A percentile compares a stretch with the other conserved stretches of the same genome.
phyloP scores from a whole-genome alignment of 1,284 basidiomycete genomes.

The Gomphus bonarii region DNA sequence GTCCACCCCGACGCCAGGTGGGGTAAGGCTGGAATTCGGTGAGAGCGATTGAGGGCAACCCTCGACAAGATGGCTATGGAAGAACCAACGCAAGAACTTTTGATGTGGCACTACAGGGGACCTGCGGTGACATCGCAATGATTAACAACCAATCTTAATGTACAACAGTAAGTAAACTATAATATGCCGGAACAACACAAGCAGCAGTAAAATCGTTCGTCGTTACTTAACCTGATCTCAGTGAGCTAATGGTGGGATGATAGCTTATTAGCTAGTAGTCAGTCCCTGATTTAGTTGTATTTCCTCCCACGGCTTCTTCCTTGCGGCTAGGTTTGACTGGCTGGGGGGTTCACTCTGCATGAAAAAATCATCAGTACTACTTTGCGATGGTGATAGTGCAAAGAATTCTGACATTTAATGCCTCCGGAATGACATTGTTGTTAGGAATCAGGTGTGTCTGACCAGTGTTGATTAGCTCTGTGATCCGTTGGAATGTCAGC shows the following conservation, averaged over 20 bases:
- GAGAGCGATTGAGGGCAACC: too few species aligned
- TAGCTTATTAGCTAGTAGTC: neutral
- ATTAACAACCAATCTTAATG: too few species aligned
- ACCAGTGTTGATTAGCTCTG: slow-evolving; percentile 58
- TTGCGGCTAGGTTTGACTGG: slow-evolving; percentile 33
- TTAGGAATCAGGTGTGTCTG: slow-evolving; percentile 65
- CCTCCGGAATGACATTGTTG: slow-evolving; percentile 56
- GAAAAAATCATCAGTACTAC: slow-evolving; percentile 1
- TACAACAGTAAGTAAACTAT: too few species aligned
- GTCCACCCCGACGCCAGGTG: slow-evolving; percentile 2
- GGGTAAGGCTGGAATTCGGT: neutral
- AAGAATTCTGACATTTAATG: slow-evolving; percentile 41
- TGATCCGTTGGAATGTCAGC: slow-evolving; percentile 56
- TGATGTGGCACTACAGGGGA: neutral
- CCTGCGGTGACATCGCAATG: neutral
- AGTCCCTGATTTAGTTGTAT: neutral
- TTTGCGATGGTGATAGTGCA: slow-evolving; percentile 1
- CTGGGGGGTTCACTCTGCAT: slow-evolving; percentile 42
- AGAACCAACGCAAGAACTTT: neutral
- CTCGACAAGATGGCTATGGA: neutral
- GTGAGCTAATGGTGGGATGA: neutral
- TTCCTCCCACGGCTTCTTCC: slow-evolving; percentile 57
- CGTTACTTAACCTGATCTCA: neutral
- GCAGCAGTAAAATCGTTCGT: too few species aligned
- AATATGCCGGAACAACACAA: too few species aligned